A percentile compares a stretch with the other conserved stretches of the same genome.
Evolutionary conservation across 169 alveolate genomes (phyloP).

Genomic region (Ichthyophthirius multifiliis): DNA sequence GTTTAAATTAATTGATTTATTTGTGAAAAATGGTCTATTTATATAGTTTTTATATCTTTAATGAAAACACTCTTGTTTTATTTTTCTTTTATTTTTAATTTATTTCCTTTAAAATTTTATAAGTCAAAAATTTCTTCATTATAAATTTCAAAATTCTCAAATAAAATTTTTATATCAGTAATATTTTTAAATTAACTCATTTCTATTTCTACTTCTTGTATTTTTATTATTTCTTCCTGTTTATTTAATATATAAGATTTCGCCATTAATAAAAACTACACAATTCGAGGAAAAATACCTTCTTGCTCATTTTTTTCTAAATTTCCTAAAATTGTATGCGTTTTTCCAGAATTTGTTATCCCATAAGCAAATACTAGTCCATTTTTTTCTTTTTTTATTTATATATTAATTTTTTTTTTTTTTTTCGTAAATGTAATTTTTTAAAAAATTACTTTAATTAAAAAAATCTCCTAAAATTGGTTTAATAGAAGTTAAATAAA

Average conservation of each 20-base stretch:
- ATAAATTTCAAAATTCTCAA: slow-evolving; percentile 21
- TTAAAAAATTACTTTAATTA: neutral
- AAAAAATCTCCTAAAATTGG: neutral
- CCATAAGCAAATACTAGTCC: slow-evolving; percentile 26
- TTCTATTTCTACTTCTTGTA: neutral
- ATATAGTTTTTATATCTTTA: neutral
- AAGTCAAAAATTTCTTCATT: slow-evolving; percentile 30
- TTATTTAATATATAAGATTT: neutral
- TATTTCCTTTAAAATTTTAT: neutral
- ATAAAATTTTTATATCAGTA: neutral
- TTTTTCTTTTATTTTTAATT: slow-evolving; percentile 14
- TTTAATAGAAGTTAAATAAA: neutral
- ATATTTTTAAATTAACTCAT: neutral
- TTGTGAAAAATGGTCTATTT: neutral
- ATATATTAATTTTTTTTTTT: neutral
- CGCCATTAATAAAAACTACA: neutral
- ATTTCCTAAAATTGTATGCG: slow-evolving; percentile 20
- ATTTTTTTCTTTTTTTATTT: slow-evolving; percentile 11
- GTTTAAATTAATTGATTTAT: neutral
- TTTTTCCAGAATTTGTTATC: slow-evolving; percentile 34
- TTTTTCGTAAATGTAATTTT: neutral
- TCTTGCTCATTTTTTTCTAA: neutral
- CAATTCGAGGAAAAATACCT: slow-evolving; percentile 19
- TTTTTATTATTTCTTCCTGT: neutral
- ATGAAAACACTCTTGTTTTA: slow-evolving; percentile 5